Evolutionary conservation across 352 stramenopile genomes (phyloP).

Genomic region (Phytopythium kandeliae): DNA sequence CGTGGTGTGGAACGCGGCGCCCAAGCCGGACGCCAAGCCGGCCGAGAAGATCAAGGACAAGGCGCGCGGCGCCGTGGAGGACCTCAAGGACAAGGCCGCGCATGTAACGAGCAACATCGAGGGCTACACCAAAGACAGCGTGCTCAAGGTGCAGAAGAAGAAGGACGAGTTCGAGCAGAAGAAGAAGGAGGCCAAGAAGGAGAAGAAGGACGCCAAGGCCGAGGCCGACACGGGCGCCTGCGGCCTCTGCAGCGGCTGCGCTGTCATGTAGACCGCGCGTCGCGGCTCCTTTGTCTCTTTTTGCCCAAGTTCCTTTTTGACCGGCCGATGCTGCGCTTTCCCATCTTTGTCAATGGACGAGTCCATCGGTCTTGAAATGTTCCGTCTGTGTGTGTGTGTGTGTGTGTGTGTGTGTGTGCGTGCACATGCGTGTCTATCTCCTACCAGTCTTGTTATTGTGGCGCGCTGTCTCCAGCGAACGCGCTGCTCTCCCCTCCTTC

Average conservation of each 20-base stretch:
- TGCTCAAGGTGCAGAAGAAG: slow-evolving; percentile 53
- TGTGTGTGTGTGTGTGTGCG: too few relatives aligned
- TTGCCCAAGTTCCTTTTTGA: neutral
- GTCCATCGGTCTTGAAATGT: slow-evolving; percentile 2
- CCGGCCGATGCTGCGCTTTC: neutral
- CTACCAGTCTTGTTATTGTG: too few relatives aligned
- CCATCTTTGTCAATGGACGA: slow-evolving; percentile 1
- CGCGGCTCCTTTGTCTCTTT: neutral
- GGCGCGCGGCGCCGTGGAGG: slow-evolving; percentile 30
- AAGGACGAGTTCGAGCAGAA: slow-evolving; percentile 42
- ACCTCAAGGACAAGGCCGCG: slow-evolving; percentile 33
- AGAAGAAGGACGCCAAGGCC: slow-evolving; percentile 25
- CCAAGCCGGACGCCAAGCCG: slow-evolving; percentile 28
- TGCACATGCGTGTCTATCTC: too few relatives aligned
- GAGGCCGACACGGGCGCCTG: slow-evolving; percentile 49
- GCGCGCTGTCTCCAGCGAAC: too few relatives aligned
- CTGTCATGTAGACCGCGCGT: slow-evolving; percentile 42
- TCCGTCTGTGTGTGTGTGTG: too few relatives aligned
- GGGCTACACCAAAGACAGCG: slow-evolving; percentile 68
- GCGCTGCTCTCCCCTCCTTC: neutral
- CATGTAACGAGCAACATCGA: slow-evolving; percentile 43
- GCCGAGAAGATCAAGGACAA: slow-evolving; percentile 44
- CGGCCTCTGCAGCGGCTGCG: slow-evolving; percentile 40
- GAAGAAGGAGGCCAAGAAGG: slow-evolving; percentile 36
- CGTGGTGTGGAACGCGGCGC: slow-evolving; percentile 31